Conservation (phyloP, 2,329 filamentous ascomycete genomes). For the Colletotrichum shisoi region DNA sequence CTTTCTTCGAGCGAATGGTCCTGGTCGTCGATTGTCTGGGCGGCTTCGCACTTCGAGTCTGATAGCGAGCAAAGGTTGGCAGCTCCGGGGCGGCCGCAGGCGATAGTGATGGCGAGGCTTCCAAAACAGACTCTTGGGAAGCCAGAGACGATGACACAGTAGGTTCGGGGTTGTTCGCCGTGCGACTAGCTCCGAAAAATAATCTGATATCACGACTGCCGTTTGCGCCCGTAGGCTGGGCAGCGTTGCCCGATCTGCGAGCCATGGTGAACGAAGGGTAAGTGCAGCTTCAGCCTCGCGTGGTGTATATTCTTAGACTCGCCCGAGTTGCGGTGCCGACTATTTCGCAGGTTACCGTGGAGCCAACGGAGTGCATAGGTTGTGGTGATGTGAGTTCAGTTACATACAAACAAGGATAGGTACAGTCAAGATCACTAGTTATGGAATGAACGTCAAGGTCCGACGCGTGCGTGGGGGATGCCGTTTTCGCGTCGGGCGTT, state of each 20-base stretch:
- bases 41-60: conserved; percentile 12
- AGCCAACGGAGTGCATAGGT: not conserved
- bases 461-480: conserved; percentile 35
- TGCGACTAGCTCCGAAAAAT: conserved; percentile 17
- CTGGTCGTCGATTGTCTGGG: conserved; percentile 3
- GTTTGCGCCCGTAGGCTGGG: conserved; percentile 22
- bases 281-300: conserved; percentile 5
- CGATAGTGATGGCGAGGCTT: not conserved
- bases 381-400: conserved; percentile 7
- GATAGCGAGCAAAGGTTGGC: not conserved
- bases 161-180: conserved; percentile 7
- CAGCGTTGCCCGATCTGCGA: conserved; percentile 24
- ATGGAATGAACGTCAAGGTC: conserved; percentile 25
- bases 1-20: conserved; percentile 1
- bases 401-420: conserved; percentile 34
- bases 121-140: not conserved
- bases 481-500: conserved; percentile 32
- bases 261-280: conserved; percentile 20
- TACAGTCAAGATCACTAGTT: not conserved
- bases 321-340: not conserved
- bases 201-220: conserved; percentile 31
- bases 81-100: conserved; percentile 7
- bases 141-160: conserved; percentile 10
- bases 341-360: not conserved
- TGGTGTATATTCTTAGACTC: not conserved